These are phyloP conservation scores for Eucalyptus camaldulensis DNA, from an alignment of 345 rosid genomes.

Conservation along the genomic window DNA sequence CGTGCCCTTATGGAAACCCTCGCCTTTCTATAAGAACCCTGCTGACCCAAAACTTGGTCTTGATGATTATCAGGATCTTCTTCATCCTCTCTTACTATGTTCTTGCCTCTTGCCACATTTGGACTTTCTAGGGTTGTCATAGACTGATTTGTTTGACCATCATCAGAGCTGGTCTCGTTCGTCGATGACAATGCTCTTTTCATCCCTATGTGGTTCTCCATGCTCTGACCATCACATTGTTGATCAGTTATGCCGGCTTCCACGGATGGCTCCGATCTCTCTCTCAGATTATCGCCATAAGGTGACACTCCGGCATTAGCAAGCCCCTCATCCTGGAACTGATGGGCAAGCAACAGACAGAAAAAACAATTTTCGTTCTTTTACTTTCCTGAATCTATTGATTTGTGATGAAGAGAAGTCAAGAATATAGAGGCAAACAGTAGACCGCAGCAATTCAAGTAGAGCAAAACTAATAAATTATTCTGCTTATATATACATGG, in stretches of 20 bases:
- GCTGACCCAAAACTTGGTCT: not conserved
- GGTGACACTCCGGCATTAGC: not conserved
- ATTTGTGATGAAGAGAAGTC: not conserved
- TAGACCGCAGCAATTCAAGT: not conserved
- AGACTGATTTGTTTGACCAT: not conserved
- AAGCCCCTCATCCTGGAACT: not conserved
- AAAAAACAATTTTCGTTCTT: not conserved
- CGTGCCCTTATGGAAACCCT: conserved; percentile 56
- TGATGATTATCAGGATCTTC: not conserved
- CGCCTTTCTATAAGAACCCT: conserved; percentile 41
- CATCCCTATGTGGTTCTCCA: not conserved
- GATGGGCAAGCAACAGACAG: not conserved
- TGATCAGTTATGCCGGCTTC: not conserved
- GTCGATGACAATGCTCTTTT: not conserved
- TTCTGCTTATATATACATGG: not conserved
- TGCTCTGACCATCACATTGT: not conserved
- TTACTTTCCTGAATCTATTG: not conserved
- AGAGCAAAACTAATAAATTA: not conserved
- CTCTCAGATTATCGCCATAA: not conserved
- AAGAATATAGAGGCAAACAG: not conserved
- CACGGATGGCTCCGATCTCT: not conserved
- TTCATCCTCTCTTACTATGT: not conserved
- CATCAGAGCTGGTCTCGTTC: not conserved
- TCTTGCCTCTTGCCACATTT: not conserved
- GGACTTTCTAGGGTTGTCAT: not conserved